Evolutionary conservation across 441 rosid species (phyloP).

Genomic region (Melastoma candidum): DNA sequence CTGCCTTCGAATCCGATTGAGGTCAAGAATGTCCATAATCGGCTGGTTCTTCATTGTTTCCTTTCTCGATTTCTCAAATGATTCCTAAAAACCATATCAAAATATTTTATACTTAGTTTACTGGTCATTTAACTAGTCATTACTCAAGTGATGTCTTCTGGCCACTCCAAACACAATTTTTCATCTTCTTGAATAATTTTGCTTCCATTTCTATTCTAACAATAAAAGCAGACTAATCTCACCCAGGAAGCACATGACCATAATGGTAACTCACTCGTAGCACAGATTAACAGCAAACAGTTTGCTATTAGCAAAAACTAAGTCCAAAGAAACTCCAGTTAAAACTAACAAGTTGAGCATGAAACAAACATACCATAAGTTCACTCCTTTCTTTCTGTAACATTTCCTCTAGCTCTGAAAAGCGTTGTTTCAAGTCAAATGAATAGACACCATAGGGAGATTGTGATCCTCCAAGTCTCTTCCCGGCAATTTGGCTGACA

Average conservation of each 20-base stretch:
- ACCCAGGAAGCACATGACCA: too few relatives aligned
- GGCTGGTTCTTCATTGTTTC: slow-evolving; percentile 35
- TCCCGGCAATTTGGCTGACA: slow-evolving; percentile 48
- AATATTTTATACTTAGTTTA: too few relatives aligned
- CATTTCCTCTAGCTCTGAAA: slow-evolving; percentile 56
- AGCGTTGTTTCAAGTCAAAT: slow-evolving; percentile 40
- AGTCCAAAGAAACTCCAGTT: not conserved
- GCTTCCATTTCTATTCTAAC: too few relatives aligned
- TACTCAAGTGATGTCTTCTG: too few relatives aligned
- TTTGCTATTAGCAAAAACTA: too few relatives aligned
- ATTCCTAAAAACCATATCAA: slow-evolving; percentile 40
- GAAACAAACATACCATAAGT: slow-evolving; percentile 48
- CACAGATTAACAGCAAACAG: not conserved
- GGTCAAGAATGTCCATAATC: slow-evolving; percentile 74
- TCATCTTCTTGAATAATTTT: too few relatives aligned
- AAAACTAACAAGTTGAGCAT: slow-evolving; percentile 6
- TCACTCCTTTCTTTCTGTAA: slow-evolving; percentile 74
- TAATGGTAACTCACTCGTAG: too few relatives aligned
- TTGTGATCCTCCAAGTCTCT: slow-evolving; percentile 27
- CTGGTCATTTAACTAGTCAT: too few relatives aligned
- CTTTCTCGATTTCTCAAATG: slow-evolving; percentile 44
- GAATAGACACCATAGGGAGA: slow-evolving; percentile 22
- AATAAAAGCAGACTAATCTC: too few relatives aligned
- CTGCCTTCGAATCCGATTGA: slow-evolving; percentile 70
- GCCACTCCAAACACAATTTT: too few relatives aligned